Base-by-base conservation (phyloP, 257 asterid genomes). In the Jacaranda mimosifolia region DNA sequence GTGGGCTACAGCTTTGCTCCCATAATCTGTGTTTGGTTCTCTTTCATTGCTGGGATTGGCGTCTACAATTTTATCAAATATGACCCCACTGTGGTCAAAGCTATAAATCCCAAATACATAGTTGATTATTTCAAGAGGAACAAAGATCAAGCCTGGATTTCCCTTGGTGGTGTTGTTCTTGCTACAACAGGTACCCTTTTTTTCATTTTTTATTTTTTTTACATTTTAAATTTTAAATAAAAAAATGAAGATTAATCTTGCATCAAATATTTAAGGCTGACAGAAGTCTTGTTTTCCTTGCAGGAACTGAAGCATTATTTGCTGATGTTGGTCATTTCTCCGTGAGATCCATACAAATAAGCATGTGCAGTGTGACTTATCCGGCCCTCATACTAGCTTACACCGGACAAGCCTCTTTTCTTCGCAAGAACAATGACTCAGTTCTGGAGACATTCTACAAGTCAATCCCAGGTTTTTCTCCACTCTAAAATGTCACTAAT, bases 261-360 rank as follows among this genome's bases (percentile, higher is more conserved):
- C 32, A 26, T 26, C 32, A 26, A 26, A 26, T 26, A 26, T 26
- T 26, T 26, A 26, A 26, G 32, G 32, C 2, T 26, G 32, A 26
- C 2, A 26, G 32, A 9, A 3, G 3, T 48, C 4, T 6, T 6
- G 12, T 26, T 13, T 52, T 0, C 1, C 2, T 36, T 73, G 74
- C 84, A 87, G 94, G 95, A 66, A 70, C 90, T 1, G 97, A 90
- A 75, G 97, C 97, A 7, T 53, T 92, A 38, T 92, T 90, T 75
- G 96, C 94, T 0, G 96, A 92, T 52, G 83, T 92, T 17, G 96
- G 90, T 4, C 96, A 92, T 70, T 90, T 92, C 73, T 83, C 86
- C 0, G 92, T 91, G 36, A 86, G 73, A 51, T 79, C 93, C 0
- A 79, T 91, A 32, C 97, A 88, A 53, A 74, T 88, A 59, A 86